Percentiles rank a stretch among this genome's conserved stretches.
Evolutionary conservation across 2,329 filamentous ascomycete genomes (phyloP).

Genomic region (Clathrospora elynae): DNA sequence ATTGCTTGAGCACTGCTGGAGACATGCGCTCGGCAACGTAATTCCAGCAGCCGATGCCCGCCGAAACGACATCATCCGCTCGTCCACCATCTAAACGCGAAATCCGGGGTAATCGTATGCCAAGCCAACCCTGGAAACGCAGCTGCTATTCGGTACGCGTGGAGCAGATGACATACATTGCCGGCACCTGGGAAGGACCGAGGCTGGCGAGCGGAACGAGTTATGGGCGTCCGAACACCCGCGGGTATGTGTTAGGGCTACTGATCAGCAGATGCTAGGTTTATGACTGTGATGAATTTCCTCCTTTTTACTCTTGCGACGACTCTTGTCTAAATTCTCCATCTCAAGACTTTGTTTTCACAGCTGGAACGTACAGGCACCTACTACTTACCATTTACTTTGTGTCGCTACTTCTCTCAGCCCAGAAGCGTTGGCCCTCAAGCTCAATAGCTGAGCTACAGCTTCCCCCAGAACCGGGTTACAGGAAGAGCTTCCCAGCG

Average conservation of each 20-base stretch:
- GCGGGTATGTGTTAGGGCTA: slow-evolving; percentile 34
- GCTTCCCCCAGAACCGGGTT: slow-evolving; percentile 20
- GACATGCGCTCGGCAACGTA: slow-evolving; percentile 16
- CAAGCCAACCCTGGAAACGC: slow-evolving; percentile 10
- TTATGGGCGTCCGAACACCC: slow-evolving; percentile 40
- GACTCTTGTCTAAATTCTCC: too few species aligned
- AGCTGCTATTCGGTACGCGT: slow-evolving; percentile 21
- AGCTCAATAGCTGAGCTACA: slow-evolving; percentile 28
- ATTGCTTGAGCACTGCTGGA: slow-evolving; percentile 2
- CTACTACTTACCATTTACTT: neutral
- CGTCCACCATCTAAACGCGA: slow-evolving; percentile 39
- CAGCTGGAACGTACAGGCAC: too few species aligned
- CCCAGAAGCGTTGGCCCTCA: slow-evolving; percentile 20
- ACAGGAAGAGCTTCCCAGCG: too few species aligned
- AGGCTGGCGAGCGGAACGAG: slow-evolving; percentile 38
- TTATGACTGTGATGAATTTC: slow-evolving; percentile 36
- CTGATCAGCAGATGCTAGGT: slow-evolving; percentile 12
- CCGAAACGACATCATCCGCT: slow-evolving; percentile 43
- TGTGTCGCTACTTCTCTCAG: neutral
- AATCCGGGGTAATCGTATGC: slow-evolving; percentile 41
- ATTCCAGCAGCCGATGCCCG: slow-evolving; percentile 35
- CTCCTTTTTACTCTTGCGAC: too few species aligned
- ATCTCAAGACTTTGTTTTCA: slow-evolving; percentile 10
- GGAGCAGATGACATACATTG: slow-evolving; percentile 16
- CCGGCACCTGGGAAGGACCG: slow-evolving; percentile 42